Conservation (phyloP, 305 asterid species). For the Fraxinus ornus region DNA sequence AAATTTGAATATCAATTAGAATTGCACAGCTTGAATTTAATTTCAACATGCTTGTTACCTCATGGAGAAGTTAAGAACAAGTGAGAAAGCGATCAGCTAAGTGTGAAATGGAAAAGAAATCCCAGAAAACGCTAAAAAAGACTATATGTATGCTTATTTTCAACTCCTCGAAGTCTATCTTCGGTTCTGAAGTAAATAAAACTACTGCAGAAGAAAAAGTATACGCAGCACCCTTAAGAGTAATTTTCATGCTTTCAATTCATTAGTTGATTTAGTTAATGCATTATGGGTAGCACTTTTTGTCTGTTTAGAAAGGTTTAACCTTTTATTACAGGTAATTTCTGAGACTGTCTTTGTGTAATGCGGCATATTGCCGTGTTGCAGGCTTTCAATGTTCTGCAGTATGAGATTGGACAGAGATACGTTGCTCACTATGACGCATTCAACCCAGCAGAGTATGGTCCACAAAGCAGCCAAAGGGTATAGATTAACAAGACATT, state of each 20-base stretch:
- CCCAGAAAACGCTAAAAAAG: neutral
- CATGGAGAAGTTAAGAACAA: neutral
- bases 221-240: neutral
- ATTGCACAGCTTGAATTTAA: neutral
- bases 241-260: neutral
- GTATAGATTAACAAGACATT: conserved; percentile 30
- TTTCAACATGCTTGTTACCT: neutral
- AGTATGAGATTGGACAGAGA: conserved; percentile 73
- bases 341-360: conserved; percentile 41
- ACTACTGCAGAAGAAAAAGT: conserved; percentile 4
- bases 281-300: conserved; percentile 1
- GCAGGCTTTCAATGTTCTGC: conserved; percentile 78
- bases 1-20: neutral
- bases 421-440: conserved; percentile 76
- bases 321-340: conserved; percentile 41
- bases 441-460: conserved; percentile 66
- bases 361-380: conserved; percentile 40
- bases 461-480: conserved; percentile 79
- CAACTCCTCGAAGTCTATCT: neutral
- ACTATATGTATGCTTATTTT: neutral
- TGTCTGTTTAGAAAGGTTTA: conserved; percentile 26
- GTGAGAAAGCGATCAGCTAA: neutral
- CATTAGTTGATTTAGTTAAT: conserved; percentile 15
- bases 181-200: neutral
- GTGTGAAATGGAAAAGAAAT: neutral